These are phyloP conservation scores for Epichloe gansuensis DNA, from an alignment of 2,329 filamentous ascomycete species.

Conservation along the genomic window DNA sequence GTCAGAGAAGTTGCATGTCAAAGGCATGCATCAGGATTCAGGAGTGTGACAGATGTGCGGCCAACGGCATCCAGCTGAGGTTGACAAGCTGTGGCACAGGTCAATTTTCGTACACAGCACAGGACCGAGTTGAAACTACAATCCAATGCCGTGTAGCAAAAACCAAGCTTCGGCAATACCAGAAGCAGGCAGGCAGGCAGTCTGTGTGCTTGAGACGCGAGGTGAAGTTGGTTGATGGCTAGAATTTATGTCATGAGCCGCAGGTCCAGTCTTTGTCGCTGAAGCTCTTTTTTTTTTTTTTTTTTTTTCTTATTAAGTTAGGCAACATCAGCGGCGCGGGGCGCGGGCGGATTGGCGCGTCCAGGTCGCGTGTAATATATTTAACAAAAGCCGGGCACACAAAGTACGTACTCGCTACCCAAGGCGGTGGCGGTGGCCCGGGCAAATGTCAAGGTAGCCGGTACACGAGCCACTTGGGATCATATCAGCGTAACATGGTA, in stretches of 20 bases:
- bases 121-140: not conserved
- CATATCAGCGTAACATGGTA: not conserved
- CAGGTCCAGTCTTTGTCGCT: not conserved
- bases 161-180: not conserved
- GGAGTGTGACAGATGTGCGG: conserved; percentile 1
- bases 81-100: not conserved
- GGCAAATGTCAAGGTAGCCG: not conserved
- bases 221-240: no score
- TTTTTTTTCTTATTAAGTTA: no score
- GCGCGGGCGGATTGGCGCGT: not conserved
- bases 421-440: not conserved
- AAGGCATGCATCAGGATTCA: not conserved
- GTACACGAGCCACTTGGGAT: not conserved
- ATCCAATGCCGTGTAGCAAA: not conserved
- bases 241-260: not conserved
- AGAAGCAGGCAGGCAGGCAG: not conserved
- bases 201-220: no score
- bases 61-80: not conserved
- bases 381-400: not conserved
- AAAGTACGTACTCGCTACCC: not conserved
- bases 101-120: not conserved
- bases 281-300: not conserved
- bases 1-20: not conserved
- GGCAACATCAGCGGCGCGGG: no score
- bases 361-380: not conserved